phyloP scores from a whole-genome alignment of 805 yeast species.

The Lipomyces mesembrius region DNA sequence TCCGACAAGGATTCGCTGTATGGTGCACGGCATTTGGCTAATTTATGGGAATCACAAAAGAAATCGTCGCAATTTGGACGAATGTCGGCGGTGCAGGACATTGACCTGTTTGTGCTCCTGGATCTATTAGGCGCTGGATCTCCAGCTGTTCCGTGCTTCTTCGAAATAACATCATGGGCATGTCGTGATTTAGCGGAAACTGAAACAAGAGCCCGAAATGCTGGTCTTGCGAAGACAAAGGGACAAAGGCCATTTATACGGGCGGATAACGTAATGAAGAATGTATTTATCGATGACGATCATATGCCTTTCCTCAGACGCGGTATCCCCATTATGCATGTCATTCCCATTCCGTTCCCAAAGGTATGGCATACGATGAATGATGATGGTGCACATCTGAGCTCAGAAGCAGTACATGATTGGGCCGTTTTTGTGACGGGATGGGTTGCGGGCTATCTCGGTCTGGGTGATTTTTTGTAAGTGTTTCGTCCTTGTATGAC shows the following conservation, averaged over 20 bases:
- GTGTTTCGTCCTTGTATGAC: background rate
- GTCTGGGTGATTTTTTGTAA: constrained; percentile 28
- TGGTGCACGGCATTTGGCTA: constrained; percentile 59
- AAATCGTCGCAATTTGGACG: constrained; percentile 35
- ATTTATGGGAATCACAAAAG: constrained; percentile 44
- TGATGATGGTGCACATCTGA: constrained; percentile 54
- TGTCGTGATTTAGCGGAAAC: constrained; percentile 48
- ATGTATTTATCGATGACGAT: constrained; percentile 52
- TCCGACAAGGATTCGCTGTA: constrained; percentile 57
- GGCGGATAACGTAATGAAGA: constrained; percentile 17
- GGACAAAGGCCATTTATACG: constrained; percentile 11
- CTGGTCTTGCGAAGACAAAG: constrained; percentile 27
- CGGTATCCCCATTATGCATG: constrained; percentile 57
- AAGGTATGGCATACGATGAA: constrained; percentile 56
- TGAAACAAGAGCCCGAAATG: constrained; percentile 44
- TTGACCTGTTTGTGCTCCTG: constrained; percentile 55
- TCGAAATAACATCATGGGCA: constrained; percentile 48
- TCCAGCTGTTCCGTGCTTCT: constrained; percentile 52
- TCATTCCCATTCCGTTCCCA: constrained; percentile 61
- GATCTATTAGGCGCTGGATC: constrained; percentile 55
- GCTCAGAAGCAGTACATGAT: constrained; percentile 49
- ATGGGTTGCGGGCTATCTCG: constrained; percentile 40
- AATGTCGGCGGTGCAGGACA: constrained; percentile 42
- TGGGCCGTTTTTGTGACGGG: constrained; percentile 54
- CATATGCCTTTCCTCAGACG: constrained; percentile 56